Evolutionary conservation across 352 stramenopile genomes (phyloP).

Genomic region (Globisporangium mamillatum): DNA sequence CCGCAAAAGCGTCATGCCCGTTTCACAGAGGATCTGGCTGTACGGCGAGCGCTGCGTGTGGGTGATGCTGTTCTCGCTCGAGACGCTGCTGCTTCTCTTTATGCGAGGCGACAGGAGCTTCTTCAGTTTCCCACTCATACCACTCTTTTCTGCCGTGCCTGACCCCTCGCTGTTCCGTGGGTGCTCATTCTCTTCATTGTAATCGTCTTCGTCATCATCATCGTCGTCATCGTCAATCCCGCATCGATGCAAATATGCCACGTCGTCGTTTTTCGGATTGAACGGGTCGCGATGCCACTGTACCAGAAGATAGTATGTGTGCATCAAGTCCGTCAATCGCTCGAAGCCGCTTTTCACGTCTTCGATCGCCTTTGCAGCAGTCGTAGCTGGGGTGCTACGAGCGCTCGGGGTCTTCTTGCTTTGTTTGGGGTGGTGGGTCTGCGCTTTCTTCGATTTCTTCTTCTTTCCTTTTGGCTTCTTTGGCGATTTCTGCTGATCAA

Average conservation of each 20-base stretch:
- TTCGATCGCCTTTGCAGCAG: constrained; percentile 48
- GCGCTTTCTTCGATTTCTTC: constrained; percentile 11
- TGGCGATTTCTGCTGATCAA: constrained; percentile 37
- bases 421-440: not conserved
- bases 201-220: constrained; percentile 61
- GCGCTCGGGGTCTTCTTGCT: not conserved
- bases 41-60: constrained; percentile 40
- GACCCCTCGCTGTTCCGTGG: constrained; percentile 4
- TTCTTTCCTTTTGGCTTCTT: constrained; percentile 32
- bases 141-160: constrained; percentile 14
- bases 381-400: constrained; percentile 6
- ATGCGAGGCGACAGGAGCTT: constrained; percentile 27
- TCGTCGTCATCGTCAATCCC: constrained; percentile 81
- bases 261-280: constrained; percentile 69
- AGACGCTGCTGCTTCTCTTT: constrained; percentile 33
- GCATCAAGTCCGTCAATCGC: constrained; percentile 75
- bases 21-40: constrained; percentile 70
- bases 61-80: constrained; percentile 19
- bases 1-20: constrained; percentile 69
- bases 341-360: constrained; percentile 65
- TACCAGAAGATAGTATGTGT: constrained; percentile 87
- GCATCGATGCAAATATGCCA: constrained; percentile 74
- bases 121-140: constrained; percentile 17
- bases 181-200: constrained; percentile 36
- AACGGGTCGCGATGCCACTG: constrained; percentile 89